Conservation (phyloP, 129 eudicot genomes). For the Heracleum sosnowskyi region DNA sequence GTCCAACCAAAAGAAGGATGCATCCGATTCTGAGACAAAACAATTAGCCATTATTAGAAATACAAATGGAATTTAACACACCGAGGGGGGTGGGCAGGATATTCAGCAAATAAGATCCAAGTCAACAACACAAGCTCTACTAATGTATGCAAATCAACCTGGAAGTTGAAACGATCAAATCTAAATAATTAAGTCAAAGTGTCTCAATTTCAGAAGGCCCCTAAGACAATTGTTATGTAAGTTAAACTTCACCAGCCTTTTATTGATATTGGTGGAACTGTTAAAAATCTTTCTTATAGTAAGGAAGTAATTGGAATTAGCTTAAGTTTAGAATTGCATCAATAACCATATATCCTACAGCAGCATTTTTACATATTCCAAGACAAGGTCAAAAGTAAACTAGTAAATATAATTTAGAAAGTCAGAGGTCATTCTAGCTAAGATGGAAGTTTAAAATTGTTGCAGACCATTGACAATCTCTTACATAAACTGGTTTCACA, state of each 20-base stretch:
- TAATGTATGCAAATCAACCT: neutral
- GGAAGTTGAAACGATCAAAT: neutral
- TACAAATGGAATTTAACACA: neutral
- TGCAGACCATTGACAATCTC: neutral
- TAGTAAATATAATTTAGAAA: neutral
- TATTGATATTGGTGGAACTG: neutral
- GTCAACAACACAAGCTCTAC: neutral
- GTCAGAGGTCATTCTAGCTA: neutral
- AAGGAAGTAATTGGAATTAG: neutral
- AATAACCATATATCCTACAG: neutral
- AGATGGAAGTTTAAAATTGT: neutral
- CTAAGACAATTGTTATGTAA: neutral
- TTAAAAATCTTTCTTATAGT: neutral
- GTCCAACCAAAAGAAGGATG: slow-evolving; percentile 88
- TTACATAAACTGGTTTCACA: neutral
- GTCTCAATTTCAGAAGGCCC: neutral
- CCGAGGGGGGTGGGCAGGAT: neutral
- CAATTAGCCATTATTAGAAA: neutral
- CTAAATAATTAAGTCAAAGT: neutral
- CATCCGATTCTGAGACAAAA: slow-evolving; percentile 68
- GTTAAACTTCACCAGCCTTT: neutral
- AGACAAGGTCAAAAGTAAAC: neutral
- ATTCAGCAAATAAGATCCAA: neutral
- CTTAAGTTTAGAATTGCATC: neutral
- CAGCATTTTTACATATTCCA: neutral